Evolutionary conservation across 208 protist genomes (phyloP).

Genomic region (Herpetomonas tarakana): DNA sequence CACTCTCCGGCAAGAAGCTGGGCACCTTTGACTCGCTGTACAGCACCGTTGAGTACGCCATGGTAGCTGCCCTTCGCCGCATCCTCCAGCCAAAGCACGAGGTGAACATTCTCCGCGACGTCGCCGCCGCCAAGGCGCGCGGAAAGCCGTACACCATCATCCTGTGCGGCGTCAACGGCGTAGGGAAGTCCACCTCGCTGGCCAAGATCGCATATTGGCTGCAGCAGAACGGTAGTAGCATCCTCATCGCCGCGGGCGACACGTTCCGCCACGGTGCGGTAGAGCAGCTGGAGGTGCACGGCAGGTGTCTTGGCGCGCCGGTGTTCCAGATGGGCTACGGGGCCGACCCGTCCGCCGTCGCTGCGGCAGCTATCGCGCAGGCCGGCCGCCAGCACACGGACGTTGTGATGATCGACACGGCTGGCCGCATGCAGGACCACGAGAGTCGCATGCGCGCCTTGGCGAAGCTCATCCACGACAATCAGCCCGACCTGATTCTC

Average conservation of each 20-base stretch:
- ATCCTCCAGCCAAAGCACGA: constrained; percentile 96
- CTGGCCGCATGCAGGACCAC: constrained; percentile 99
- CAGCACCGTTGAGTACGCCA: constrained; percentile 66
- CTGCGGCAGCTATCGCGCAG: constrained; percentile 90
- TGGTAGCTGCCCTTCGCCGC: constrained; percentile 89
- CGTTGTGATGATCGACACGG: constrained; percentile 99
- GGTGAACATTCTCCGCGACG: constrained; percentile 96
- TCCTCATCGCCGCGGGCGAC: constrained; percentile 99
- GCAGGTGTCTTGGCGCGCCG: constrained; percentile 87
- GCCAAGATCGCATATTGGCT: constrained; percentile 98
- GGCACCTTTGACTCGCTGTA: constrained; percentile 91
- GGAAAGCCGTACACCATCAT: constrained; percentile 96
- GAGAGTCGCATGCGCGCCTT: constrained; percentile 98
- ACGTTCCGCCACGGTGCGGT: constrained; percentile 99
- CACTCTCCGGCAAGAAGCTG: constrained; percentile 91
- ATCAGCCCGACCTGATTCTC: constrained; percentile 96
- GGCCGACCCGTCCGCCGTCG: constrained; percentile 94
- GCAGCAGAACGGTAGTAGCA: constrained; percentile 85
- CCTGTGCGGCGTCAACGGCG: constrained; percentile 99
- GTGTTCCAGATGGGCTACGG: constrained; percentile 98
- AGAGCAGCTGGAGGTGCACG: constrained; percentile 98
- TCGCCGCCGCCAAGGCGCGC: constrained; percentile 60
- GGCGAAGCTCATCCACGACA: constrained; percentile 96
- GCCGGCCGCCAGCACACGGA: constrained; percentile 87
- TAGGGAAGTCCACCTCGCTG: constrained; percentile 99